phyloP scores from a whole-genome alignment of 2,329 filamentous ascomycete genomes.

The Pseudogymnoascus sp. region DNA sequence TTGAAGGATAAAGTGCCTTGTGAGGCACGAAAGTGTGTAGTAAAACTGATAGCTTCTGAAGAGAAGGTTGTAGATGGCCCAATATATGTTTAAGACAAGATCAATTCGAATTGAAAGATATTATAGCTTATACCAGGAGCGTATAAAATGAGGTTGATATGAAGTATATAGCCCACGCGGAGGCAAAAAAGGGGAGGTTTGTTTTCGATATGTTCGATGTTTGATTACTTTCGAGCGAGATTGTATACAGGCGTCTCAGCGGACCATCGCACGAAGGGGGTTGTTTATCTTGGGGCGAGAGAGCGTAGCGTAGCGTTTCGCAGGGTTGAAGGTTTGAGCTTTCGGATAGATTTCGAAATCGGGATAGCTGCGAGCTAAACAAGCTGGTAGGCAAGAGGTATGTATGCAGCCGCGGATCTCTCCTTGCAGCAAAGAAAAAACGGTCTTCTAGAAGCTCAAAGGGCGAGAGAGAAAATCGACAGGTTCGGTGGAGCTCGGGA shows the following conservation, averaged over 20 bases:
- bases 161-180: constrained; percentile 11
- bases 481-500: not conserved
- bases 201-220: constrained; percentile 14
- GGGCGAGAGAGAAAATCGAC: not conserved
- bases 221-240: not conserved
- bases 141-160: constrained; percentile 13
- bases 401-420: not conserved
- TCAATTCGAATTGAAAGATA: not conserved
- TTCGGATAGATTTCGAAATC: not conserved
- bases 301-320: not conserved
- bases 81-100: constrained; percentile 13
- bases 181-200: not conserved
- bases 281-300: not conserved
- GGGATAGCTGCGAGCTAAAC: not conserved
- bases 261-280: not conserved
- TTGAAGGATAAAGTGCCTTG: constrained; percentile 52
- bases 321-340: not conserved
- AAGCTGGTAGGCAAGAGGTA: not conserved
- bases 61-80: constrained; percentile 11
- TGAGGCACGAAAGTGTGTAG: constrained; percentile 25
- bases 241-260: not conserved
- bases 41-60: not conserved
- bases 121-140: not conserved
- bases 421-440: not conserved
- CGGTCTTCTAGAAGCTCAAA: not conserved